These are phyloP conservation scores for Biscogniauxia marginata DNA, from an alignment of 2,329 filamentous ascomycete genomes.

Conservation along the genomic window DNA sequence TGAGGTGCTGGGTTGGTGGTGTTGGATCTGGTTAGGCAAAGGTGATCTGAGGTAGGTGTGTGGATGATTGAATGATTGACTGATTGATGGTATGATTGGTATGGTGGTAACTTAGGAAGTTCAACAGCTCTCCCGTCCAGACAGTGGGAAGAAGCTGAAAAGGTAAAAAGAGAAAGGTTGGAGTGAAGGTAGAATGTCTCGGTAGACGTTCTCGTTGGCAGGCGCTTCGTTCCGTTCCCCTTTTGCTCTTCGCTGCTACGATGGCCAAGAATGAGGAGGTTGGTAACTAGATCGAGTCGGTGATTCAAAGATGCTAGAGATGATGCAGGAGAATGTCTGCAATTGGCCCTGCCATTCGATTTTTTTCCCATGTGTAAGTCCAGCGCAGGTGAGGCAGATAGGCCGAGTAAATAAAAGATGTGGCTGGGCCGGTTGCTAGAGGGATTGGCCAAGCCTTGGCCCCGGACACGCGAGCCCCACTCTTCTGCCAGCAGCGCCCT, in stretches of 20 bases:
- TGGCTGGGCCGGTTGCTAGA: constrained; percentile 31
- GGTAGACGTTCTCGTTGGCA: constrained; percentile 22
- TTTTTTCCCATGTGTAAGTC: constrained; percentile 10
- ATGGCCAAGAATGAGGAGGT: constrained; percentile 21
- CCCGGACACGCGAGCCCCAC: constrained; percentile 1
- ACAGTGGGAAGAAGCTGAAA: not conserved
- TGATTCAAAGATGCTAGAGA: constrained; percentile 18
- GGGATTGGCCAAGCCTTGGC: constrained; percentile 18
- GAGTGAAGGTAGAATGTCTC: constrained; percentile 25
- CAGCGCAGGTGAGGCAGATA: constrained; percentile 7
- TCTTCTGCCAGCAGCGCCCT: not conserved
- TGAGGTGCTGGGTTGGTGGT: constrained; percentile 3
- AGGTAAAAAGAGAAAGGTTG: constrained; percentile 16
- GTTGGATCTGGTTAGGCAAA: constrained; percentile 1
- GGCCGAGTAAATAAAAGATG: constrained; percentile 32
- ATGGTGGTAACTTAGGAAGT: constrained; percentile 33
- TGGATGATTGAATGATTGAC: constrained; percentile 10
- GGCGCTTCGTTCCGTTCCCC: constrained; percentile 22
- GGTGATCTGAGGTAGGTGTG: constrained; percentile 6
- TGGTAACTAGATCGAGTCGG: constrained; percentile 14
- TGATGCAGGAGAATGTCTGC: constrained; percentile 8
- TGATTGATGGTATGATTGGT: constrained; percentile 19
- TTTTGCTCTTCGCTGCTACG: constrained; percentile 22
- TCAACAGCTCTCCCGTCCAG: constrained; percentile 22
- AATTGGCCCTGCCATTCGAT: constrained; percentile 26